These are phyloP conservation scores for Curvularia lunata DNA, from an alignment of 2,329 filamentous ascomycete species.

Conservation along the genomic window DNA sequence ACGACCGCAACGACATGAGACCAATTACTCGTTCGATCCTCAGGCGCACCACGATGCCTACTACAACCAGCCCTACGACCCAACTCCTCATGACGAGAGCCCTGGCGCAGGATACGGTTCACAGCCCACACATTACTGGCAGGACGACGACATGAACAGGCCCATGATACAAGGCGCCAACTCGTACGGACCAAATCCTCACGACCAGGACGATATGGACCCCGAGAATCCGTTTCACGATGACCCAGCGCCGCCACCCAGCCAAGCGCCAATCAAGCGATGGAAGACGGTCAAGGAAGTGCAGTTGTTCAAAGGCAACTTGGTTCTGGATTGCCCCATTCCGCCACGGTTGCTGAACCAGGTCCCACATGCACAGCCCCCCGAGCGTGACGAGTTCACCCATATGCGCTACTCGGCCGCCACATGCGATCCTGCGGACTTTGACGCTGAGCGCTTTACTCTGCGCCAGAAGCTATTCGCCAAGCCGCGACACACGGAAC, in stretches of 20 bases:
- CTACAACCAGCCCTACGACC: constrained; percentile 82
- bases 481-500: constrained; percentile 88
- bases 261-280: constrained; percentile 72
- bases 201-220: constrained; percentile 54
- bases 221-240: constrained; percentile 48
- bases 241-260: constrained; percentile 56
- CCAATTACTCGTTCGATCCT: constrained; percentile 78
- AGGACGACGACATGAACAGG: constrained; percentile 72
- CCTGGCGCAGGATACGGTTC: constrained; percentile 60
- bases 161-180: constrained; percentile 76
- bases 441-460: constrained; percentile 88
- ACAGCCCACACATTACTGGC: constrained; percentile 61
- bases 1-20: constrained; percentile 56
- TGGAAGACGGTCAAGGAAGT: constrained; percentile 99
- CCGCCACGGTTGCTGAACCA: constrained; percentile 87
- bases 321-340: constrained; percentile 95
- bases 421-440: constrained; percentile 89
- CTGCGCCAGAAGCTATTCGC: constrained; percentile 90
- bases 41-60: constrained; percentile 88
- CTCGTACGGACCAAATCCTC: constrained; percentile 67
- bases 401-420: constrained; percentile 94
- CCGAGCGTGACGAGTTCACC: constrained; percentile 83
- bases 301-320: constrained; percentile 93
- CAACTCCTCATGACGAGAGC: constrained; percentile 65
- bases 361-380: constrained; percentile 77